Evolutionary conservation across 2,329 filamentous ascomycete genomes (phyloP).

Genomic region (Verticillium klebahnii): DNA sequence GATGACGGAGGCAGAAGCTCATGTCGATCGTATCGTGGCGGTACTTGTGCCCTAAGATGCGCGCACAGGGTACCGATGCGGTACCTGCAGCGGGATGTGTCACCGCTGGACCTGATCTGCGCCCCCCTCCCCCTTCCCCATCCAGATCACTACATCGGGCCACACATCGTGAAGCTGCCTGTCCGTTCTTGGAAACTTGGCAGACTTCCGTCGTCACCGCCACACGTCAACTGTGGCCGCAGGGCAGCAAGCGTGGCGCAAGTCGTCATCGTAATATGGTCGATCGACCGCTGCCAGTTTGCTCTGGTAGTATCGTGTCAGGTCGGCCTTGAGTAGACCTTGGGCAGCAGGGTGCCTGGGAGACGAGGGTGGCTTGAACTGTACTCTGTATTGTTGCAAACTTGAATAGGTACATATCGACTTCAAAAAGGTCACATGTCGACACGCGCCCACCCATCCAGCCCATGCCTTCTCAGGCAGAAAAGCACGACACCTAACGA

Average conservation of each 20-base stretch:
- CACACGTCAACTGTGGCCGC: neutral
- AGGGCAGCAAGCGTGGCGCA: neutral
- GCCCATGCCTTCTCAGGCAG: no score
- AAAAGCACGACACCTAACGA: no score
- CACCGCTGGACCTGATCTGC: neutral
- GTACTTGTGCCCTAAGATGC: neutral
- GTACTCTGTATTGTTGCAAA: no score
- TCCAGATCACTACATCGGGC: neutral
- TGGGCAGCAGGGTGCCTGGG: no score
- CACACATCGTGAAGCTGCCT: neutral
- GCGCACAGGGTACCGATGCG: neutral
- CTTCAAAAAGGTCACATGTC: no score
- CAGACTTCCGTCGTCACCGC: neutral
- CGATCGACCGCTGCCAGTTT: neutral
- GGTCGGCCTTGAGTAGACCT: no score
- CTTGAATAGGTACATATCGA: no score
- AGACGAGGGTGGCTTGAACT: no score
- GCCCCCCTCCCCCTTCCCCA: neutral
- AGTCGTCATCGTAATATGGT: neutral
- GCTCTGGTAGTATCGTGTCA: no score
- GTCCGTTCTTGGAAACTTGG: neutral
- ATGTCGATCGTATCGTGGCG: neutral
- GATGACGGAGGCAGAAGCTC: neutral
- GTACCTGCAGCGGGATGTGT: neutral
- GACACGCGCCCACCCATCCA: no score